These are phyloP conservation scores for Populus tremula DNA, from an alignment of 345 rosid genomes.

Conservation along the genomic window DNA sequence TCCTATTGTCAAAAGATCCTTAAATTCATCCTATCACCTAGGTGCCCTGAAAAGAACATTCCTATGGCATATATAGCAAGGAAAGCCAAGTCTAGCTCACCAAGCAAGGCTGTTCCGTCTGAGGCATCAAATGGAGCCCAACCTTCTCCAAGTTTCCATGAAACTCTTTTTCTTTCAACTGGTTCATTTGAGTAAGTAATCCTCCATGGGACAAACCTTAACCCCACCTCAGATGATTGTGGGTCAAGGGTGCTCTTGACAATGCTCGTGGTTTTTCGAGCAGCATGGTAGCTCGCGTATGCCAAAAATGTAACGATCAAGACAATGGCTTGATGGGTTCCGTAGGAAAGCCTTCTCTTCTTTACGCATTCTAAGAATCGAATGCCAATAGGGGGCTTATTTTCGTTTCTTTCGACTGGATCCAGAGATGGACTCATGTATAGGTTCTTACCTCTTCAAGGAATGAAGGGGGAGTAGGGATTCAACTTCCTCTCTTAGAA, in stretches of 20 bases:
- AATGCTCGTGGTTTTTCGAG: conserved; percentile 86
- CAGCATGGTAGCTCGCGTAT: conserved; percentile 75
- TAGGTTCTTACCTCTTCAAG: conserved; percentile 1
- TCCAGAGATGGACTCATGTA: conserved; percentile 57
- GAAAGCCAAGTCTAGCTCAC: conserved; percentile 85
- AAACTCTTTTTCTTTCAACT: conserved; percentile 22
- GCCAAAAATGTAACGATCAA: conserved; percentile 79
- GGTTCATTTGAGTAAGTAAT: conserved; percentile 24
- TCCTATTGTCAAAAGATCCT: conserved; percentile 76
- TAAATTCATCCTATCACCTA: conserved; percentile 84
- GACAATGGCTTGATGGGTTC: conserved; percentile 68
- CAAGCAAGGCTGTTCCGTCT: conserved; percentile 71
- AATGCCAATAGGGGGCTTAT: conserved; percentile 65
- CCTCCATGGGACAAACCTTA: conserved; percentile 38
- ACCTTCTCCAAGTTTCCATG: conserved; percentile 49
- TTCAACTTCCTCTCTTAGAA: conserved; percentile 7
- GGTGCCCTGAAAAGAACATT: conserved; percentile 84
- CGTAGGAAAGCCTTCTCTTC: conserved; percentile 54
- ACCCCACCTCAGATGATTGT: conserved; percentile 35
- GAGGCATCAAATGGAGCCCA: conserved; percentile 85
- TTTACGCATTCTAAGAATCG: conserved; percentile 47
- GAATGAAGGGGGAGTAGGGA: background rate
- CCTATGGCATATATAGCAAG: conserved; percentile 75
- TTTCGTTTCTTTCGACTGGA: conserved; percentile 14
- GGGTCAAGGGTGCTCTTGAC: conserved; percentile 94